phyloP scores from a whole-genome alignment of 2,329 filamentous ascomycete genomes.

The Diplodia scrobiculata region DNA sequence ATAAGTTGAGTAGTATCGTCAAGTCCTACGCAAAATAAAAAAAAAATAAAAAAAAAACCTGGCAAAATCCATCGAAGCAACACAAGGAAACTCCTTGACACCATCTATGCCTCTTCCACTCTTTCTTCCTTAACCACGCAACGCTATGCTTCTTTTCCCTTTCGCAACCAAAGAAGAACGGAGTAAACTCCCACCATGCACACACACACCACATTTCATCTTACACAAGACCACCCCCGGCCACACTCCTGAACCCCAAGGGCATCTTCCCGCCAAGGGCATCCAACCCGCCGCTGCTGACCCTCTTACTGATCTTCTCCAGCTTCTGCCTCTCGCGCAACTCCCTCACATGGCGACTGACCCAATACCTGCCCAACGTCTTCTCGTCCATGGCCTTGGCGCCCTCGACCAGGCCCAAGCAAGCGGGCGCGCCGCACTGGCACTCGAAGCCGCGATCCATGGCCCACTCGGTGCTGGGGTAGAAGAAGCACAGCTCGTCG shows the following conservation, averaged over 20 bases:
- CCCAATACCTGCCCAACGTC: slow-evolving; percentile 59
- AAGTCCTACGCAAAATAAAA: background rate
- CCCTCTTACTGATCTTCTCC: slow-evolving; percentile 12
- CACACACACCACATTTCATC: too few species aligned
- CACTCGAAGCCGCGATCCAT: slow-evolving; percentile 74
- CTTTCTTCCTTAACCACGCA: background rate
- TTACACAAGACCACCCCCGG: slow-evolving; percentile 17
- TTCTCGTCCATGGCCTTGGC: slow-evolving; percentile 61
- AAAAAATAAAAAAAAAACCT: background rate
- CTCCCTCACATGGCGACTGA: slow-evolving; percentile 36
- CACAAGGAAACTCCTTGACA: background rate
- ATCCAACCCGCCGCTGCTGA: background rate
- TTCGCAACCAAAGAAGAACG: background rate
- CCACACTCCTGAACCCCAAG: slow-evolving; percentile 20
- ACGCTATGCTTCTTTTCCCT: background rate
- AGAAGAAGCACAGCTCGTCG: slow-evolving; percentile 63
- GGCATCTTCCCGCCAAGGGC: slow-evolving; percentile 13
- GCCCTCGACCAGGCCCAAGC: slow-evolving; percentile 64
- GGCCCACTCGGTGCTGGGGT: slow-evolving; percentile 72
- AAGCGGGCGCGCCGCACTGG: slow-evolving; percentile 60
- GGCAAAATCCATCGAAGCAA: background rate
- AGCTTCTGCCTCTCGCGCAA: slow-evolving; percentile 32
- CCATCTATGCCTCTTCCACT: background rate
- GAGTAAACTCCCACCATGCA: background rate
- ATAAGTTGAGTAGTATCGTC: background rate